Percentiles rank a stretch among this genome's conserved stretches.
Evolutionary conservation across 306 rosid species (phyloP).

Genomic region (Vigna radiata): DNA sequence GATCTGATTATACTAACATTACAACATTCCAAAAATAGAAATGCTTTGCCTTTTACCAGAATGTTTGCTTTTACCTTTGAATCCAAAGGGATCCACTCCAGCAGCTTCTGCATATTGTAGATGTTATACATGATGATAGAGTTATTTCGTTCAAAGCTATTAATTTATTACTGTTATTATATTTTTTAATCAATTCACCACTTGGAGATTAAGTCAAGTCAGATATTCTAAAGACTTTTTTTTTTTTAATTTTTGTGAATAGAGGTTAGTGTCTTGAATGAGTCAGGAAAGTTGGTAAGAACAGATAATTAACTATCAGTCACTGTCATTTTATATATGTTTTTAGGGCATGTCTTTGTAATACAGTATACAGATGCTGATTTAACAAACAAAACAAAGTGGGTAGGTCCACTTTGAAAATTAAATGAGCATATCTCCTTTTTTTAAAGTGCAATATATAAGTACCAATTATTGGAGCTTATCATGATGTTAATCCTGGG

Average conservation of each 20-base stretch:
- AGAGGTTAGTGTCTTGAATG: background rate
- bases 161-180: background rate
- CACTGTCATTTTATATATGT: background rate
- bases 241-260: background rate
- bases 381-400: slow-evolving; percentile 36
- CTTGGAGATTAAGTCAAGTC: background rate
- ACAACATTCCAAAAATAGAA: background rate
- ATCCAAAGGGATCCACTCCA: background rate
- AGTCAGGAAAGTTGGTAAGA: background rate
- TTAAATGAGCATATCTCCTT: slow-evolving; percentile 2
- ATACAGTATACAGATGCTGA: slow-evolving; percentile 1
- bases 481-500: slow-evolving; percentile 23
- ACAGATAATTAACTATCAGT: background rate
- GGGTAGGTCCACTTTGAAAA: slow-evolving; percentile 31
- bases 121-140: background rate
- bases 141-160: background rate
- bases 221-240: background rate
- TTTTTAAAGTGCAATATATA: slow-evolving; percentile 22
- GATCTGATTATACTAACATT: background rate
- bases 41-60: background rate
- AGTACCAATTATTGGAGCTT: slow-evolving; percentile 22
- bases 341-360: background rate
- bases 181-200: background rate
- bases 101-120: background rate
- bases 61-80: background rate